Evolutionary conservation across 306 rosid species (phyloP).

Genomic region (Oxytropis ochrocephala): DNA sequence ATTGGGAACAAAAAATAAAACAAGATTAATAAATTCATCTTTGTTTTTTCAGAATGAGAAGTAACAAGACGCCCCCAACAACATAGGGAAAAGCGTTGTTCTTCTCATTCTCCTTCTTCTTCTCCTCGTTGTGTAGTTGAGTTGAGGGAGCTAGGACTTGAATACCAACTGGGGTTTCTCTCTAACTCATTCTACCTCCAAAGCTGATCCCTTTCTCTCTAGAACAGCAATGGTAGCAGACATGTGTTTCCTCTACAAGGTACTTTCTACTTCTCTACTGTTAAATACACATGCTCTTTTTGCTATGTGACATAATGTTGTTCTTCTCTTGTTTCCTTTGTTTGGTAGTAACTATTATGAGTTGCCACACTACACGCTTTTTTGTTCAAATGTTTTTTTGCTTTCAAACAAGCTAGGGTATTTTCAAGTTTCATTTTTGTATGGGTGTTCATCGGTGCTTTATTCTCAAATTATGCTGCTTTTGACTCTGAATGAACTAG

Average conservation of each 20-base stretch:
- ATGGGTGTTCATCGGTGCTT: background rate
- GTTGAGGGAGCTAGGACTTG: background rate
- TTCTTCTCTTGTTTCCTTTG: background rate
- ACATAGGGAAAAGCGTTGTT: constrained; percentile 7
- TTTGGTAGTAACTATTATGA: background rate
- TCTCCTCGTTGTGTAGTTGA: background rate
- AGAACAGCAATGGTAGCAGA: constrained; percentile 55
- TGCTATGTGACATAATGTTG: constrained; percentile 15
- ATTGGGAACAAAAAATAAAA: background rate
- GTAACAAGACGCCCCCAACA: background rate
- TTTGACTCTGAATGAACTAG: background rate
- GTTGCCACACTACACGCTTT: background rate
- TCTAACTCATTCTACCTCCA: constrained; percentile 19
- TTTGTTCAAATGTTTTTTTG: background rate
- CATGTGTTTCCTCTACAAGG: constrained; percentile 69
- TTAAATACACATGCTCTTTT: background rate
- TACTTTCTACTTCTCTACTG: constrained; percentile 15
- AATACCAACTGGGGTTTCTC: constrained; percentile 19
- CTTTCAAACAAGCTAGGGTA: background rate
- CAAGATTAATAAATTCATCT: background rate
- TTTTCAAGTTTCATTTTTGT: background rate
- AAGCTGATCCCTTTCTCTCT: constrained; percentile 19
- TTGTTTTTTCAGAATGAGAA: background rate
- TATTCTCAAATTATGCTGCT: background rate
- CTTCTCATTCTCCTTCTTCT: background rate